These are phyloP conservation scores for Lichtheimia hyalospora DNA, from an alignment of 371 early-diverging fungal genomes.

Conservation along the genomic window DNA sequence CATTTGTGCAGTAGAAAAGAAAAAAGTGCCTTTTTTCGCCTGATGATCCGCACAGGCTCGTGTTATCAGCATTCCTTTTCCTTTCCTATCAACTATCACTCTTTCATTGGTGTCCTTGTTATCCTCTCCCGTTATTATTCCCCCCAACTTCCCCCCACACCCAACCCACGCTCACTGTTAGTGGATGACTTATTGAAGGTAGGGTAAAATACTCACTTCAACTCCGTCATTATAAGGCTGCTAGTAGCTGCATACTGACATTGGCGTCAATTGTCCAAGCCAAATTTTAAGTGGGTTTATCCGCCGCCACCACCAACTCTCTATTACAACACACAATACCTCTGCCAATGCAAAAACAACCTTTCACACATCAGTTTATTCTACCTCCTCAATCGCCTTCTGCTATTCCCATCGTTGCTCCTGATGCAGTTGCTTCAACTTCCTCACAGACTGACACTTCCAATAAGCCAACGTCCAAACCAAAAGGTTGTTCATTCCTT, in stretches of 20 bases:
- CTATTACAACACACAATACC: background rate
- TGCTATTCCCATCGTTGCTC: conserved; percentile 61
- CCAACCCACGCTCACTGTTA: too few relatives aligned
- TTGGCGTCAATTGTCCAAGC: too few relatives aligned
- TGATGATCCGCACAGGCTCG: background rate
- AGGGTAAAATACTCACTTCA: too few relatives aligned
- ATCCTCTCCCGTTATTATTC: too few relatives aligned
- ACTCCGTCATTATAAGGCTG: too few relatives aligned
- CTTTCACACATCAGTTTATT: conserved; percentile 41
- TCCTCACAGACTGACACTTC: conserved; percentile 4
- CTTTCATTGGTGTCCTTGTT: too few relatives aligned
- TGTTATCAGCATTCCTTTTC: too few relatives aligned
- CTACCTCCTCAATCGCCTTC: conserved; percentile 48
- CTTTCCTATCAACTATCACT: too few relatives aligned
- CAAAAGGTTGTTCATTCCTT: conserved; percentile 22
- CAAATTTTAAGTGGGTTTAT: too few relatives aligned
- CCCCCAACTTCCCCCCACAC: background rate
- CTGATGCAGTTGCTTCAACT: conserved; percentile 31
- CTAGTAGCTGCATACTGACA: too few relatives aligned
- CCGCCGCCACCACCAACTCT: too few relatives aligned
- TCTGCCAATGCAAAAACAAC: conserved; percentile 17
- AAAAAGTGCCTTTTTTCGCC: conserved; percentile 1
- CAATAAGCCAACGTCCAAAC: conserved; percentile 38
- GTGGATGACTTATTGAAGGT: too few relatives aligned
- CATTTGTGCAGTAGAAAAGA: background rate